Conservation (phyloP, 306 rosid species). For the Cajanus cajan region DNA sequence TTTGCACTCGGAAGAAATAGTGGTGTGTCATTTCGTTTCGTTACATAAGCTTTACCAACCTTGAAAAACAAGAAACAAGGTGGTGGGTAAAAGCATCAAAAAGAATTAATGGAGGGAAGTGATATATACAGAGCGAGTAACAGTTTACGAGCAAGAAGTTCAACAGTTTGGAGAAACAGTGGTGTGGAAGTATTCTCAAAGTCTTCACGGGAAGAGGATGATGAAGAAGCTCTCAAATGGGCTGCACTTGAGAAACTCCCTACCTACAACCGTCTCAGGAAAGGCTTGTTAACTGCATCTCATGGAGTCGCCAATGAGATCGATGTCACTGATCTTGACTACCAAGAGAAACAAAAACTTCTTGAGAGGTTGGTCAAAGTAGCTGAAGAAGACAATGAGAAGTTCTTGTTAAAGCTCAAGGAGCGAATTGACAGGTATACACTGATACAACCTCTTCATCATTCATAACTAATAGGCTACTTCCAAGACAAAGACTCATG, state of each 20-base stretch:
- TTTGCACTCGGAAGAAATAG: background rate
- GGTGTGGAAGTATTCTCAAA: conserved; percentile 50
- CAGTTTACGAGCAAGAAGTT: conserved; percentile 36
- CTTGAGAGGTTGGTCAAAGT: conserved; percentile 50
- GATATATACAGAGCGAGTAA: conserved; percentile 43
- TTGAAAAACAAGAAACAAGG: background rate
- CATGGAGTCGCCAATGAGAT: conserved; percentile 52
- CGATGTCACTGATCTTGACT: conserved; percentile 48
- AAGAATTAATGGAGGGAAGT: conserved; percentile 47
- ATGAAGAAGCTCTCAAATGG: conserved; percentile 81
- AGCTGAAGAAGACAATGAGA: conserved; percentile 54
- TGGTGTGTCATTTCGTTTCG: background rate
- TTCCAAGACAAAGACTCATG: background rate
- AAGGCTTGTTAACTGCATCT: conserved; percentile 56
- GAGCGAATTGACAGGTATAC: conserved; percentile 58
- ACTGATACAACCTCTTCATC: background rate
- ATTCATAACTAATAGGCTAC: too few species aligned
- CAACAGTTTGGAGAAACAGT: conserved; percentile 51
- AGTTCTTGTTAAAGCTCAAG: conserved; percentile 54
- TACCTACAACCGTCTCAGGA: conserved; percentile 64
- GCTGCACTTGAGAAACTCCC: conserved; percentile 78
- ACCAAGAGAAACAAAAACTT: conserved; percentile 37
- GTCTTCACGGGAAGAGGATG: conserved; percentile 52
- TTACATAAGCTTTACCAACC: background rate
- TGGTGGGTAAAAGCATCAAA: background rate